Base-by-base conservation (phyloP, 768 basidiomycete species). In the Leccinum olivaceopallidum region DNA sequence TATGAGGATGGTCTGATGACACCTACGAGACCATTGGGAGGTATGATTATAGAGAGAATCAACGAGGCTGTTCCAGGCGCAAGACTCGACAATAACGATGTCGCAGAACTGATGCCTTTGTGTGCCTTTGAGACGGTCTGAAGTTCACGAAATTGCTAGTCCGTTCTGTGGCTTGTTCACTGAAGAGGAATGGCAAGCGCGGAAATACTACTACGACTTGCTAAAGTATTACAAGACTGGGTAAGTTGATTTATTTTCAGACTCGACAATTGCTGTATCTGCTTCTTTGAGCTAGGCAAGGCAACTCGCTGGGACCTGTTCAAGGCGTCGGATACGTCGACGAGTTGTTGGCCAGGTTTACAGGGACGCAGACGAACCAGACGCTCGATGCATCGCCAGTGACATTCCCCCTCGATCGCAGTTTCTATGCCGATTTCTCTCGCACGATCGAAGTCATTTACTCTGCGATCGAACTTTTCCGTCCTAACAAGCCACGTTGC, bases 261-360 rank as follows among this genome's bases (percentile, higher is more conserved):
- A 32, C 34, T 2, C 4, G 36, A 18, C 53, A 18, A 4, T 28
- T 6, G 24, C 58, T 63, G 53, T 61, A 50, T 53, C 8, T 30
- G 54, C 60, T 47, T 53, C 9, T 26, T 5, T 12, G 48, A 20
- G n/a, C 9, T 60, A 90, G 89, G 20, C 83, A 90, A 60, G 91
- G 92, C 4, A 84, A 85, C 61, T 64, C 71, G 2, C 77, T 94
- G 2, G 92, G 92, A 2, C 86, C 78, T 5, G 85, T 92, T 7
- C 90, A 92, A 69, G 92, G 92, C 34, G 87, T 94, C 4, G 94
- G 94, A 6, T 96, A 90, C 70, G 79, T 91, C 68, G 94, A 94
- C 70, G 94, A 95, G 75, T 83, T 96, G n/a, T 71, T 95, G 22
- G 90, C 92, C 0, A 85, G 95, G 12, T 80, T 96, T 48, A 90